Percentiles rank a stretch among this genome's conserved stretches.
These are phyloP conservation scores for Lactifluus volemus DNA, from an alignment of 768 basidiomycete genomes.

Conservation along the genomic window DNA sequence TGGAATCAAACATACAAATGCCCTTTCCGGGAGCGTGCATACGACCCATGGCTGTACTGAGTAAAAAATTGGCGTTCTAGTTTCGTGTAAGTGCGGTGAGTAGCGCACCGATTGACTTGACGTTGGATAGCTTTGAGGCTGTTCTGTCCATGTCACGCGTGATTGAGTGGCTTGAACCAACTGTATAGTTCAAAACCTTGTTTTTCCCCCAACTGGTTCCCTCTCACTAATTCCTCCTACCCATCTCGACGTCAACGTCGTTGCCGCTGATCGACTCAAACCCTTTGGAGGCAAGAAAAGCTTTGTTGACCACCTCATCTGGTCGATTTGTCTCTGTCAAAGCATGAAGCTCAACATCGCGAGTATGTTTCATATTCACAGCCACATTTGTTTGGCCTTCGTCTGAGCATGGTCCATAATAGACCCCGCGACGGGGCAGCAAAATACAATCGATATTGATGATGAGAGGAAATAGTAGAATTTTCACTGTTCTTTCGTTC, in stretches of 20 bases:
- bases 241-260: constrained; percentile 29
- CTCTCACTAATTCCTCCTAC: too few species aligned
- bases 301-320: background rate
- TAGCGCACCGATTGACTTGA: constrained; percentile 38
- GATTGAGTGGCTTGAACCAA: constrained; percentile 29
- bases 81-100: constrained; percentile 4
- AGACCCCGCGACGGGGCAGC: constrained; percentile 96
- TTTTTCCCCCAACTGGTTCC: constrained; percentile 24
- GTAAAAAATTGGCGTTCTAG: constrained; percentile 5
- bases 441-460: constrained; percentile 93
- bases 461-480: constrained; percentile 79
- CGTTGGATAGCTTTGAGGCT: constrained; percentile 17
- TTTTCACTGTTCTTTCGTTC: background rate
- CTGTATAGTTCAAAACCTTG: constrained; percentile 62
- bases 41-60: constrained; percentile 68
- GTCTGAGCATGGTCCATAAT: background rate
- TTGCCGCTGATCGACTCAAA: constrained; percentile 36
- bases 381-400: background rate
- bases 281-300: background rate
- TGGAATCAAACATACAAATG: constrained; percentile 64
- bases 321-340: background rate
- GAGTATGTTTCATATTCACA: constrained; percentile 45
- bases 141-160: constrained; percentile 28
- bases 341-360: constrained; percentile 98
- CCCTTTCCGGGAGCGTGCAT: constrained; percentile 99